A percentile compares a stretch with the other conserved stretches of the same genome.
These are phyloP conservation scores for Venustampulla echinocandica DNA, from an alignment of 495 filamentous ascomycete species.

Conservation along the genomic window DNA sequence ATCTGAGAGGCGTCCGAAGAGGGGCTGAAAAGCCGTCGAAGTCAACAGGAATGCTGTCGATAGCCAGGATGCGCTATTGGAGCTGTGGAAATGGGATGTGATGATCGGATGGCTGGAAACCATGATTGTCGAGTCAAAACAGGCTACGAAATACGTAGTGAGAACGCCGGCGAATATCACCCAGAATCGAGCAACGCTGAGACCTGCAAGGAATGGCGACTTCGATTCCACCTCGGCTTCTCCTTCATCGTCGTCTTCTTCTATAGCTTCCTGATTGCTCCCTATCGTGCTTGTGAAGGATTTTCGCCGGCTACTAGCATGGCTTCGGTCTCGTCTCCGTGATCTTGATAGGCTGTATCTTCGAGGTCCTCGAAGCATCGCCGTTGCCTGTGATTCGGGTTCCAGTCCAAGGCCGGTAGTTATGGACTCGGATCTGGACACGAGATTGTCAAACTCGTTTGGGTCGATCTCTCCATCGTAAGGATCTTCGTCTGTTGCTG, in stretches of 20 bases:
- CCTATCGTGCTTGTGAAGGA: conserved; percentile 8
- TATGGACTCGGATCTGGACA: conserved; percentile 31
- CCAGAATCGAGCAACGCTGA: conserved; percentile 41
- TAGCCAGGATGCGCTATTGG: conserved; percentile 72
- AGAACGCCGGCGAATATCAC: conserved; percentile 41
- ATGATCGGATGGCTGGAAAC: conserved; percentile 75
- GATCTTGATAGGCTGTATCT: conserved; percentile 7
- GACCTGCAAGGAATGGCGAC: conserved; percentile 29
- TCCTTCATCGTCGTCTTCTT: not conserved
- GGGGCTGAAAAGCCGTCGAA: conserved; percentile 62
- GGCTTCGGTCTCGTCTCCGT: not conserved
- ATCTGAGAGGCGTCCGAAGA: conserved; percentile 66
- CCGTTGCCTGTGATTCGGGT: conserved; percentile 29
- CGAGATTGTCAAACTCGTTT: conserved; percentile 33
- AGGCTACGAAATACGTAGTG: conserved; percentile 21
- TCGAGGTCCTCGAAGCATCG: conserved; percentile 25
- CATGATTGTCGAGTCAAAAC: conserved; percentile 74
- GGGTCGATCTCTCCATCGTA: conserved; percentile 26
- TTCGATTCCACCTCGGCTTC: conserved; percentile 8
- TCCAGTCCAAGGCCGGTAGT: conserved; percentile 29
- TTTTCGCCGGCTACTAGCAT: conserved; percentile 4
- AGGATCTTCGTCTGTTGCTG: conserved; percentile 11
- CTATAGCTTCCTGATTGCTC: not conserved
- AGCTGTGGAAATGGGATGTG: conserved; percentile 66
- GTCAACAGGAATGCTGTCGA: conserved; percentile 75